phyloP scores from a whole-genome alignment of 768 basidiomycete genomes.

The Hygrophoropsis aurantiaca region DNA sequence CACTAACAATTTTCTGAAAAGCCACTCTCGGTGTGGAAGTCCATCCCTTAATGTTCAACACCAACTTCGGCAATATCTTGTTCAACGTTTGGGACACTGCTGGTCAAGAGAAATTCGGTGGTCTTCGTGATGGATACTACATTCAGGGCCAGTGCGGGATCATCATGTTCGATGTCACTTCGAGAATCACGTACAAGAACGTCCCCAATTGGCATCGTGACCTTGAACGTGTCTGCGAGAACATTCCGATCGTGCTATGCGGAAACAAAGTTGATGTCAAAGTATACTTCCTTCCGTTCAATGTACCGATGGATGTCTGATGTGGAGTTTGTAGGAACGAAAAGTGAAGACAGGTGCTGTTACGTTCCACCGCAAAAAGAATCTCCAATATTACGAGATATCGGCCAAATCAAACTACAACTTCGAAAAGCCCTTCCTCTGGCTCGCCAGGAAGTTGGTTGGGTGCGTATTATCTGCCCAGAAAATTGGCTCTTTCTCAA shows the following conservation, averaged over 20 bases:
- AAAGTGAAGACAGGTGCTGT: slow-evolving; percentile 99
- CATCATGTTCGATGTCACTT: slow-evolving; percentile 99
- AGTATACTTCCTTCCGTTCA: slow-evolving; percentile 45
- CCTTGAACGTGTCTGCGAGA: slow-evolving; percentile 99
- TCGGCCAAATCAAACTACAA: slow-evolving; percentile 99
- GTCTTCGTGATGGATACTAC: slow-evolving; percentile 95
- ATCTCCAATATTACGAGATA: slow-evolving; percentile 99
- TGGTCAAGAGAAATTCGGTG: slow-evolving; percentile 99
- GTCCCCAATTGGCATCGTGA: slow-evolving; percentile 99
- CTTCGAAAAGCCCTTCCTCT: slow-evolving; percentile 99
- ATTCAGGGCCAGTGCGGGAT: slow-evolving; percentile 99
- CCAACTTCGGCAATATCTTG: slow-evolving; percentile 98
- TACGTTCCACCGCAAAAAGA: slow-evolving; percentile 99
- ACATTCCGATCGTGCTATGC: slow-evolving; percentile 98
- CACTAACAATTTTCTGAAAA: slow-evolving; percentile 32
- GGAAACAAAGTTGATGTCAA: slow-evolving; percentile 99
- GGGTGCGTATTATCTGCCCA: slow-evolving; percentile 58
- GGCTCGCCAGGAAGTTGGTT: slow-evolving; percentile 97
- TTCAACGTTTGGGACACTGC: slow-evolving; percentile 99
- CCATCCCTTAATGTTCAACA: slow-evolving; percentile 92
- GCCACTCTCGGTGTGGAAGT: slow-evolving; percentile 99
- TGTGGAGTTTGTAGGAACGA: slow-evolving; percentile 68
- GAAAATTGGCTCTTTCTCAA: neutral
- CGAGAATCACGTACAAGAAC: slow-evolving; percentile 99
- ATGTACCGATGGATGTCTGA: slow-evolving; percentile 1